phyloP scores from a whole-genome alignment of 192 early-diverging fungal species.

The Cladochytrium replicatum region DNA sequence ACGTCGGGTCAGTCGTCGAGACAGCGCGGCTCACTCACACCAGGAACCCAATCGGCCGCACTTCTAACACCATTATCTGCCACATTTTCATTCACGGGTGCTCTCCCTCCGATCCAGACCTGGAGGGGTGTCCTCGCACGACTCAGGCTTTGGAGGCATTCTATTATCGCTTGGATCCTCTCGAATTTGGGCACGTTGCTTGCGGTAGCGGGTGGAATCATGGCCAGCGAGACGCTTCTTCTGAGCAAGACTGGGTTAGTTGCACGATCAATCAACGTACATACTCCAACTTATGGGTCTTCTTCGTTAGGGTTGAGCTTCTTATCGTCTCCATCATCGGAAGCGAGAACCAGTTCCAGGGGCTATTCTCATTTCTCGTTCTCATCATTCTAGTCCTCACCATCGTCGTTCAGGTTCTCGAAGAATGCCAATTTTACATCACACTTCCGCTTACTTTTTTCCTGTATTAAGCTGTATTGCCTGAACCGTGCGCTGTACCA shows the following conservation, averaged over 20 bases:
- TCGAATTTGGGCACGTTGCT: slow-evolving; percentile 18
- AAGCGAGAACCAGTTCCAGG: slow-evolving; percentile 22
- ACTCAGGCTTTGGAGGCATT: too few species aligned
- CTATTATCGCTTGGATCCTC: slow-evolving; percentile 6
- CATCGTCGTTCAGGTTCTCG: slow-evolving; percentile 17
- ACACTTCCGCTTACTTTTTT: not conserved
- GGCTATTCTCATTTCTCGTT: slow-evolving; percentile 11
- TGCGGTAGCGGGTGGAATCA: slow-evolving; percentile 16
- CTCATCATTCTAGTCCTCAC: slow-evolving; percentile 16
- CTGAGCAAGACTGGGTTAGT: slow-evolving; percentile 33
- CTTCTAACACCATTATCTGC: too few species aligned
- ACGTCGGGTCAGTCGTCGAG: too few species aligned
- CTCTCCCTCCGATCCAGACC: too few species aligned
- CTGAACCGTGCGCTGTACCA: slow-evolving; percentile 30
- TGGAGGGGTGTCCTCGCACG: too few species aligned
- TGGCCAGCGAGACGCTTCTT: slow-evolving; percentile 23
- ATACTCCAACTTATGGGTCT: too few species aligned
- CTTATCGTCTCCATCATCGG: slow-evolving; percentile 21
- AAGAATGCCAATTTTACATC: too few species aligned
- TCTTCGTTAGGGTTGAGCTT: slow-evolving; percentile 22
- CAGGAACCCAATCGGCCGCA: too few species aligned
- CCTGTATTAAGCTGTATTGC: slow-evolving; percentile 18
- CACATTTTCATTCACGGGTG: too few species aligned
- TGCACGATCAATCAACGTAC: too few species aligned
- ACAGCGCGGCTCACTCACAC: too few species aligned